phyloP scores from a whole-genome alignment of 768 basidiomycete genomes.

The Hypholoma fasciculare region DNA sequence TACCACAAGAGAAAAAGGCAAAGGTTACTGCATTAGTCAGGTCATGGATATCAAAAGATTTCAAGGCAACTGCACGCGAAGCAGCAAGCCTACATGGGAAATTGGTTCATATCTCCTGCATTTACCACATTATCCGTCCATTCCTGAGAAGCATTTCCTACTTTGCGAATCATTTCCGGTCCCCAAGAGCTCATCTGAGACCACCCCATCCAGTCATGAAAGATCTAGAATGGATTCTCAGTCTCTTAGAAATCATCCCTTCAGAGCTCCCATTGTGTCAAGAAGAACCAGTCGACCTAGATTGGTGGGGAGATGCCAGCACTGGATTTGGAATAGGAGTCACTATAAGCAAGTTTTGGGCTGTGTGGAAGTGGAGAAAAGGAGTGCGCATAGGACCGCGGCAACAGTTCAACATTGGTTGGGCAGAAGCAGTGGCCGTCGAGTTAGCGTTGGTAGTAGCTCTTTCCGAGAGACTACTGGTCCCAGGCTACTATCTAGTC shows the following conservation, averaged over 20 bases:
- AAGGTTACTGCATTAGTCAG: neutral
- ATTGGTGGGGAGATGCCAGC: slow-evolving; percentile 35
- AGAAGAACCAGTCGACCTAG: slow-evolving; percentile 6
- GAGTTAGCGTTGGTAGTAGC: slow-evolving; percentile 20
- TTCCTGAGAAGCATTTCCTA: slow-evolving; percentile 25
- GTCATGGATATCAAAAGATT: neutral
- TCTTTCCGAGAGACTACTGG: slow-evolving; percentile 2
- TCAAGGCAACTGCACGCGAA: slow-evolving; percentile 10
- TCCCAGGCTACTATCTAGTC: slow-evolving; percentile 15
- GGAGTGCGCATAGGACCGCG: slow-evolving; percentile 14
- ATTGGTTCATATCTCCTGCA: slow-evolving; percentile 32
- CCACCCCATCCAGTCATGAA: slow-evolving; percentile 14
- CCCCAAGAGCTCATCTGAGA: slow-evolving; percentile 1
- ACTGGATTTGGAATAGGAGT: slow-evolving; percentile 41
- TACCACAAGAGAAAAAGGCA: slow-evolving; percentile 19
- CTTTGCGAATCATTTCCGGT: slow-evolving; percentile 22
- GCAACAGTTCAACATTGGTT: slow-evolving; percentile 21
- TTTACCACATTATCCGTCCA: slow-evolving; percentile 25
- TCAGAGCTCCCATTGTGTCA: slow-evolving; percentile 13
- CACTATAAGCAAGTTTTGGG: slow-evolving; percentile 26
- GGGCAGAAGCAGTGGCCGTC: slow-evolving; percentile 28
- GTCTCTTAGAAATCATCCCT: neutral
- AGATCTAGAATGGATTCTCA: slow-evolving; percentile 33
- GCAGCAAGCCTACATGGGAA: slow-evolving; percentile 30
- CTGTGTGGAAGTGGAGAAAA: slow-evolving; percentile 19